A percentile compares a stretch with the other conserved stretches of the same genome.
Conservation (phyloP, 345 rosid species). For the Trapa bicornis region DNA sequence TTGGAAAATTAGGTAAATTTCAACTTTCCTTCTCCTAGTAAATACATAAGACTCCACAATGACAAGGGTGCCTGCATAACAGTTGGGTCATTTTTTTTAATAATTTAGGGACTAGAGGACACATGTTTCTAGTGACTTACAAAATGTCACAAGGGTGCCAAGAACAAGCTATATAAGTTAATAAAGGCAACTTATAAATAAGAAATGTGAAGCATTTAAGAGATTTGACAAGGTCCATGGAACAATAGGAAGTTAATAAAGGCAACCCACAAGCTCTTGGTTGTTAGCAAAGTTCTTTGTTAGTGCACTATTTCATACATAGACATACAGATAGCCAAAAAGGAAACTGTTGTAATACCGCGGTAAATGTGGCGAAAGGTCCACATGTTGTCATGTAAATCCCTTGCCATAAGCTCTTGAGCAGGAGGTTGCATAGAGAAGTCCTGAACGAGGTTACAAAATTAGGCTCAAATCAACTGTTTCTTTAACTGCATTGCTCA, state of each 20-base stretch:
- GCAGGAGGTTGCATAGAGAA: slow-evolving; percentile 30
- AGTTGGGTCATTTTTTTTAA: too few species aligned
- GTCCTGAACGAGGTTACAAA: slow-evolving; percentile 19
- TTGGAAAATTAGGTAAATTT: neutral
- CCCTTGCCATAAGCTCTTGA: slow-evolving; percentile 34
- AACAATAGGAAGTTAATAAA: too few species aligned
- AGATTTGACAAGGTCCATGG: too few species aligned
- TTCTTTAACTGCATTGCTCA: neutral
- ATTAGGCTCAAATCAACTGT: neutral
- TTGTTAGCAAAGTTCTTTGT: neutral
- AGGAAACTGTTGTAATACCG: slow-evolving; percentile 11
- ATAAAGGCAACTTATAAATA: too few species aligned
- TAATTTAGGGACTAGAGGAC: neutral
- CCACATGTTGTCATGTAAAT: slow-evolving; percentile 42
- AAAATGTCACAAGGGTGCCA: too few species aligned
- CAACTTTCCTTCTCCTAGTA: neutral
- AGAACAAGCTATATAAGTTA: too few species aligned
- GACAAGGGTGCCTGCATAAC: too few species aligned
- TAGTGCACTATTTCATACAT: neutral
- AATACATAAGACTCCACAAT: too few species aligned
- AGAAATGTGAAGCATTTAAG: too few species aligned
- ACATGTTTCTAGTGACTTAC: too few species aligned
- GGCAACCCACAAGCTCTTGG: too few species aligned
- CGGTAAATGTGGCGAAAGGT: slow-evolving; percentile 39
- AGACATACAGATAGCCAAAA: neutral